Percentiles rank a stretch among this genome's conserved stretches.
phyloP scores from a whole-genome alignment of 305 asterid genomes.

The Fraxinus greggii region DNA sequence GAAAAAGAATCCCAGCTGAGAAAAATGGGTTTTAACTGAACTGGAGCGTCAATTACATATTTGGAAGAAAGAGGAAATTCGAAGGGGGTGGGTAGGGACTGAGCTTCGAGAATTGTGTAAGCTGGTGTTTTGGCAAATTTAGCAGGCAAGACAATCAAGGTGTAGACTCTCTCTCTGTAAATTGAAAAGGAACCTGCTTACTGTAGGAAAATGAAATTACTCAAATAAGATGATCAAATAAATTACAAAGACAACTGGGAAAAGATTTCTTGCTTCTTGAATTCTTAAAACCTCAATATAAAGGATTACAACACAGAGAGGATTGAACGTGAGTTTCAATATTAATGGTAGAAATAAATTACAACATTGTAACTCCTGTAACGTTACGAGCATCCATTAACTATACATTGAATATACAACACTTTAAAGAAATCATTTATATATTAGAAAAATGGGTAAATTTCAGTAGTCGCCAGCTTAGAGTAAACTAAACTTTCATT shows the following conservation, averaged over 20 bases:
- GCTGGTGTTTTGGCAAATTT: not conserved
- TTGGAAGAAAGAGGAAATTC: not conserved
- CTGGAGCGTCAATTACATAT: not conserved
- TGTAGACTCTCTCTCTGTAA: not conserved
- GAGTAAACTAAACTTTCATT: not conserved
- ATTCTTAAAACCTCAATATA: not conserved
- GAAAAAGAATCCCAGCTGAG: conserved; percentile 8
- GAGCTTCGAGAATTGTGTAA: not conserved
- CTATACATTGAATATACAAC: not conserved
- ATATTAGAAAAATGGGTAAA: not conserved
- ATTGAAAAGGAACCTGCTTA: not conserved
- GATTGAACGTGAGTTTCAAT: not conserved
- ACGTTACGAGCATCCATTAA: not conserved
- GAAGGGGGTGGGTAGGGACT: not conserved
- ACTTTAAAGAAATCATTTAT: not conserved
- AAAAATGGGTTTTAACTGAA: conserved; percentile 11
- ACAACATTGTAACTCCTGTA: not conserved
- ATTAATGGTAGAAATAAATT: not conserved
- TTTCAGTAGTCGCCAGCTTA: not conserved
- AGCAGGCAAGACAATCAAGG: not conserved
- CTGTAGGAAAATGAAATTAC: not conserved
- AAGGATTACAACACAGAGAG: not conserved
- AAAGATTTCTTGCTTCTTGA: not conserved
- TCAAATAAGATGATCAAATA: not conserved
- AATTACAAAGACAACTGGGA: not conserved